Evolutionary conservation across 495 filamentous ascomycete species (phyloP), one percentile per base, ranked within the genome.

Genomic region (Aspergillus egyptiacus): DNA sequence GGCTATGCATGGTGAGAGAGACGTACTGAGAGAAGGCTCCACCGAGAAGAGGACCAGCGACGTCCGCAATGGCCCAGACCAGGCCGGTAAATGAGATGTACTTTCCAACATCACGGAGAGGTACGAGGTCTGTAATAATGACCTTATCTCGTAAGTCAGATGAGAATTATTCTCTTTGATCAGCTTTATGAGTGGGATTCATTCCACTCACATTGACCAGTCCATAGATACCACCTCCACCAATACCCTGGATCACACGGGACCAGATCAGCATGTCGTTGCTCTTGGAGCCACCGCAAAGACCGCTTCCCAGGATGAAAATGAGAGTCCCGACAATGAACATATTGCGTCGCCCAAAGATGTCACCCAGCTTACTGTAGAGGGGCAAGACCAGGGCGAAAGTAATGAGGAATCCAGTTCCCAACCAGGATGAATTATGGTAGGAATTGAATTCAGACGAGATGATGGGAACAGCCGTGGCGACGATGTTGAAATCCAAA

Each of bases 11-110:
- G 9, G 37, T 20, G 3, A 19, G 37, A 2, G 3, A 23, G 23
- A 66, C 66, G 43, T 75, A 69, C 25, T 71, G 51, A 0, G 79
- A 81, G 9, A 83, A 66, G 2, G 68, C 62, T 9, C 78, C 79
- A 43, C 80, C 79, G 28, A 83, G 54, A 15, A 82, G 52, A 0
- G 79, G 80, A 0, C 81, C 78, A 5, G 64, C 34, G 0, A 74
- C 67, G 3, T n/a, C n/a, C n/a, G n/a, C n/a, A n/a, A n/a, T n/a
- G n/a, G n/a, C n/a, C n/a, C n/a, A 67, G 30, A 2, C 65, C 78
- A 73, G 17, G 56, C 37, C 9, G 70, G 59, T 9, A 56, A 22
- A 17, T 53, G 61, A 8, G 25, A 38, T 64, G 7, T 64, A 40
- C 20, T 24, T 10, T 48, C 60, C 41, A 58, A 51, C 18, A 38